Conservation (phyloP, 225 moss, liverwort and hornwort genomes). For the Anthoceros angustus region DNA sequence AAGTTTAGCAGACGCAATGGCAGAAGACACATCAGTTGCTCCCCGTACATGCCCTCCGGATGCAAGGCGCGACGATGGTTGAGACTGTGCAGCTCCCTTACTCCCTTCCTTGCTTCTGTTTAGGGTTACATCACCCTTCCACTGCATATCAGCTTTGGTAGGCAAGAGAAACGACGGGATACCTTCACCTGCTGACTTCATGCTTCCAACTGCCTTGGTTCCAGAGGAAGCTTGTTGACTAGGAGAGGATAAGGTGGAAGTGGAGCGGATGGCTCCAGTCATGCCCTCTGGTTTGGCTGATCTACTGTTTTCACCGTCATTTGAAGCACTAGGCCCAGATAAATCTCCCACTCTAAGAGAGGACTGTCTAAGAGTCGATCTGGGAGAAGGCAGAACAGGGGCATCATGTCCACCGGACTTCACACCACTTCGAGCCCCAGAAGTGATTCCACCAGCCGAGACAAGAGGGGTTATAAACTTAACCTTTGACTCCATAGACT, state of each 20-base stretch:
- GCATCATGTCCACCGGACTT: background rate
- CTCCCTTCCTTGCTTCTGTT: background rate
- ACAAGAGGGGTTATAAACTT: background rate
- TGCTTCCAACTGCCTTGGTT: background rate
- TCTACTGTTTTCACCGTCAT: background rate
- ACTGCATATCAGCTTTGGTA: background rate
- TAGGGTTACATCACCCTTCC: background rate
- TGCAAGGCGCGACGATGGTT: background rate
- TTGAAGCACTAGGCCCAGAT: background rate
- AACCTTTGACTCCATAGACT: background rate
- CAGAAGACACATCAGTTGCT: conserved; percentile 1
- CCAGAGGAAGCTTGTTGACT: too few species aligned
- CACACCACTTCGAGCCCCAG: background rate
- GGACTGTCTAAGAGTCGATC: background rate
- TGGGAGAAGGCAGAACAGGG: background rate
- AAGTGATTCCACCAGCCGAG: background rate
- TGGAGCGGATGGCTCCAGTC: too few species aligned
- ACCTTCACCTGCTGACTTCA: background rate
- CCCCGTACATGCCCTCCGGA: background rate
- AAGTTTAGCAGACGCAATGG: background rate
- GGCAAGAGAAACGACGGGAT: background rate
- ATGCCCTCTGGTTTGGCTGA: background rate
- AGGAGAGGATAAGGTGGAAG: too few species aligned
- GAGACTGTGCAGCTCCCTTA: background rate
- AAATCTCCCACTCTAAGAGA: background rate